A percentile compares a stretch with the other conserved stretches of the same genome.
phyloP scores from a whole-genome alignment of 164 flowering plant genomes.

The Aristolochia fimbriata region DNA sequence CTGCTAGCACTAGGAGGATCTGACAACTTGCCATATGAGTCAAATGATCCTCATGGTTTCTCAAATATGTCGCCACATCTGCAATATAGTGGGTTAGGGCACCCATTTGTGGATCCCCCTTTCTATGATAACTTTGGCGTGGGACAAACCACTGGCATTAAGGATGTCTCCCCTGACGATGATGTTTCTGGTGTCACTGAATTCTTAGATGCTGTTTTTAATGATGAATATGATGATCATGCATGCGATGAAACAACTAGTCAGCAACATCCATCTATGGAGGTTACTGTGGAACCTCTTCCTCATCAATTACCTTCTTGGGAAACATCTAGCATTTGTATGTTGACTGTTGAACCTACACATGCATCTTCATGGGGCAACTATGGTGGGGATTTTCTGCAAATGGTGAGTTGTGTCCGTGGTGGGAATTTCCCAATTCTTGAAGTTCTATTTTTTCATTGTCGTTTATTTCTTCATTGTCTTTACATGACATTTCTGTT shows the following conservation, averaged over 20 bases:
- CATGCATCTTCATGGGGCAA: too few species aligned
- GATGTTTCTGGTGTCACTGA: conserved; percentile 21
- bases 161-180: conserved; percentile 23
- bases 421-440: too few species aligned
- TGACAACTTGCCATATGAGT: conserved; percentile 7
- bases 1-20: conserved; percentile 5
- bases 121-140: conserved; percentile 14
- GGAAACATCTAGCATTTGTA: too few species aligned
- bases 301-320: background rate
- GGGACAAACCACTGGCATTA: conserved; percentile 12
- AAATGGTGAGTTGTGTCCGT: too few species aligned
- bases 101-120: conserved; percentile 15
- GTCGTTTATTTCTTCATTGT: too few species aligned
- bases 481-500: too few species aligned
- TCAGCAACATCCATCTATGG: conserved; percentile 2
- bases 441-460: too few species aligned
- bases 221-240: conserved; percentile 17
- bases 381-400: too few species aligned
- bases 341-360: too few species aligned
- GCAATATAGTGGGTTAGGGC: conserved; percentile 16
- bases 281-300: background rate
- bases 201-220: conserved; percentile 28
- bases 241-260: conserved; percentile 14
- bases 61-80: conserved; percentile 19
- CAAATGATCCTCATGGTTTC: conserved; percentile 13